Conservation (phyloP, 2,329 filamentous ascomycete species). For the Chaetomium globosum region DNA sequence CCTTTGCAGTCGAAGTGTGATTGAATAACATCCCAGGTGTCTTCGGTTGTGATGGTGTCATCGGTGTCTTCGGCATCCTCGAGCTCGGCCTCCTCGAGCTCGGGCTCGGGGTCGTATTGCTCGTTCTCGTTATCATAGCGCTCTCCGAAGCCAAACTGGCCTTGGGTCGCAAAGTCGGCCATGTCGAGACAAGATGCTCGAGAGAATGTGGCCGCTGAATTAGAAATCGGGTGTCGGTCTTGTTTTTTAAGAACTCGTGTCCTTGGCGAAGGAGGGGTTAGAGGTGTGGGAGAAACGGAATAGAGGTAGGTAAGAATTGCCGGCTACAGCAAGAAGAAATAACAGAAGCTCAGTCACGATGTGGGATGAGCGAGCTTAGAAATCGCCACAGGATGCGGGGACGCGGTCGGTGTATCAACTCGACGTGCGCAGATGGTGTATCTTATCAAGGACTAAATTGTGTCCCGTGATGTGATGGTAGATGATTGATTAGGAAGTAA, state of each 20-base stretch:
- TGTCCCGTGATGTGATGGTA: neutral
- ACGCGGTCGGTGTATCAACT: constrained; percentile 33
- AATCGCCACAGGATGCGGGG: constrained; percentile 34
- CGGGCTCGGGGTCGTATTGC: constrained; percentile 49
- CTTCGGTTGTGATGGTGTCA: constrained; percentile 83
- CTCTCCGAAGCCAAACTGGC: constrained; percentile 34
- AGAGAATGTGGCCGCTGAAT: neutral
- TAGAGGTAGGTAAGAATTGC: neutral
- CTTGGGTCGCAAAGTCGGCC: constrained; percentile 33
- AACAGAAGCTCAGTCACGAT: neutral
- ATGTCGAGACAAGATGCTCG: constrained; percentile 23
- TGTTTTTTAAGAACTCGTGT: neutral
- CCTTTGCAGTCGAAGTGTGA: constrained; percentile 97
- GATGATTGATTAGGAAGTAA: constrained; percentile 16
- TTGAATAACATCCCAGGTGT: constrained; percentile 97
- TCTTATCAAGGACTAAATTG: constrained; percentile 26
- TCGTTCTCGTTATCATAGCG: constrained; percentile 56
- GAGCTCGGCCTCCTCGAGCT: constrained; percentile 68
- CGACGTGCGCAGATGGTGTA: constrained; percentile 26
- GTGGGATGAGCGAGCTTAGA: constrained; percentile 29
- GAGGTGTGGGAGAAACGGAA: neutral
- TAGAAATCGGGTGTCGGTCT: neutral
- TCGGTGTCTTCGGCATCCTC: constrained; percentile 71
- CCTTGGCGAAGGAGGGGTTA: neutral
- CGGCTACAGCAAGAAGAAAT: neutral